Evolutionary conservation across 2,329 filamentous ascomycete species (phyloP).

Genomic region (Fusarium gaditjirri): DNA sequence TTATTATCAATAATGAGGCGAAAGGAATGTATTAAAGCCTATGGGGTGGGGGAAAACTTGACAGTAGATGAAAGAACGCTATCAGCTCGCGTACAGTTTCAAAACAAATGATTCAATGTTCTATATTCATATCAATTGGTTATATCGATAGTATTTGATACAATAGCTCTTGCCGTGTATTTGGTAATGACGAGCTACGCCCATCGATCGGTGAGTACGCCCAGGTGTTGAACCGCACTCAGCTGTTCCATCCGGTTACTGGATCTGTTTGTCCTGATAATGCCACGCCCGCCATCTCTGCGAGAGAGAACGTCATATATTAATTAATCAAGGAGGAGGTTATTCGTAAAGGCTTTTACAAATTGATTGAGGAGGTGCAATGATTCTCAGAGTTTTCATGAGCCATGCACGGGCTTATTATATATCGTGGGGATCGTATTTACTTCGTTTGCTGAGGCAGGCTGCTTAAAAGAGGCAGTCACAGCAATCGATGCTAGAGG

Average conservation of each 20-base stretch:
- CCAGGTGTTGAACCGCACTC: background rate
- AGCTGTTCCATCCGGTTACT: background rate
- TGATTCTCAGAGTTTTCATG: background rate
- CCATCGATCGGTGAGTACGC: background rate
- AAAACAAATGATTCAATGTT: slow-evolving; percentile 15
- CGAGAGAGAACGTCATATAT: slow-evolving; percentile 4
- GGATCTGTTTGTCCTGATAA: background rate
- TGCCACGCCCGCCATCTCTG: slow-evolving; percentile 1
- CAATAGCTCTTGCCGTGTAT: background rate
- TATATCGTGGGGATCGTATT: slow-evolving; percentile 6
- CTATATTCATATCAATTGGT: slow-evolving; percentile 13
- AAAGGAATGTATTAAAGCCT: slow-evolving; percentile 3
- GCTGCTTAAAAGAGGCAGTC: slow-evolving; percentile 52
- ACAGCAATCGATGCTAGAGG: slow-evolving; percentile 53
- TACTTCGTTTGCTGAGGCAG: background rate
- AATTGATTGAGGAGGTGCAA: slow-evolving; percentile 1
- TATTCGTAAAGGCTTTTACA: slow-evolving; percentile 23
- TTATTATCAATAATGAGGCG: slow-evolving; percentile 7
- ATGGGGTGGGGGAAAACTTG: slow-evolving; percentile 29
- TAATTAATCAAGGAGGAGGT: background rate
- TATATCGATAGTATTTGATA: background rate
- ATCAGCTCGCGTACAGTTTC: slow-evolving; percentile 32
- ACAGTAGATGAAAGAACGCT: slow-evolving; percentile 38
- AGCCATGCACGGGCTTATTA: background rate
- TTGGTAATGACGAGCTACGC: background rate